Evolutionary conservation across 768 basidiomycete species (phyloP), one percentile per base, ranked within the genome.

Genomic region (Tylopilus subfusipes): DNA sequence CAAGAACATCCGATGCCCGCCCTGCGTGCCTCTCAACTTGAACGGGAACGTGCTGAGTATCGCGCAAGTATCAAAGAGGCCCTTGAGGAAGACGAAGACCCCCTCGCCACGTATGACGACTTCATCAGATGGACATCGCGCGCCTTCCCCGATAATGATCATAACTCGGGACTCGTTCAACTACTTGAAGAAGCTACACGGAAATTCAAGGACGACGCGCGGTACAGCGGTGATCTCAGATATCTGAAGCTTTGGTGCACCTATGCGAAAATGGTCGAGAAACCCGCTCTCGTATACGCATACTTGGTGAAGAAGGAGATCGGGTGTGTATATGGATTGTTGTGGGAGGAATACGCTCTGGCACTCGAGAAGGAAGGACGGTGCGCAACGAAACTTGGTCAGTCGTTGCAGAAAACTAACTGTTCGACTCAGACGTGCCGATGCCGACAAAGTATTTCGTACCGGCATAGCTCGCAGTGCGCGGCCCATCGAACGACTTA

Each of bases 211-310:
- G 78, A 82, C 25, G 96, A 98, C 67, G 75, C 80, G n/a, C 72
- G 84, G 14, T 98, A 97, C 71, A 87, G 83, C 68, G 84, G 83
- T 48, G 95, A 98, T 75, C 73, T 93, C 48, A 82, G 96, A 39
- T 97, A 98, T 72, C 78, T 98, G 46, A 91, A 93, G 68, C 70
- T 98, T 19, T 99, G 97, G 97, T 81, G 86, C 21, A 77, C 88
- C 46, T 94, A 96, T 68, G 88, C 94, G 11, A 82, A 82, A 50
- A 81, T 88, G 63, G 82, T 92, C 50, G 87, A 93, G 62, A 80
- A 82, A 62, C 76, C 86, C 4, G 77, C 79, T 18, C 80, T 79
- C 33, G 80, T 85, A 31, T 98, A 91, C 72, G 81, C 82, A 25
- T 86, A 84, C 69, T 72, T 94, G 49, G 71, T 90, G 60, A 81